phyloP scores from a whole-genome alignment of 1,284 basidiomycete genomes.

The Cryptococcus sp. region DNA sequence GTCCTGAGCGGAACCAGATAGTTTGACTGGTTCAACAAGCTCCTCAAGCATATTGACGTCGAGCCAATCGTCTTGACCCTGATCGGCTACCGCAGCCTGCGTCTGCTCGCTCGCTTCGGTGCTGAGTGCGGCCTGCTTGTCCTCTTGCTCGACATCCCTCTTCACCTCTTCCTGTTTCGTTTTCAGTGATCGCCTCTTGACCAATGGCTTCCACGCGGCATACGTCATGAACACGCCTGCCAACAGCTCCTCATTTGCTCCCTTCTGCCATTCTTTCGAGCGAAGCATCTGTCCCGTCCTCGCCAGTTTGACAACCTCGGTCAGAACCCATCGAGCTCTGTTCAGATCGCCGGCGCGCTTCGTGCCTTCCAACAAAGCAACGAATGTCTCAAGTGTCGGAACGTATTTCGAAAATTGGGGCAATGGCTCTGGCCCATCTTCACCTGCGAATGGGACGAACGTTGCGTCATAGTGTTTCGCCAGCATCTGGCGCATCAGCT shows the following conservation, averaged over 20 bases:
- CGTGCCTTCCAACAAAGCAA: conserved; percentile 82
- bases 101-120: neutral
- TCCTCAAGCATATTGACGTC: conserved; percentile 17
- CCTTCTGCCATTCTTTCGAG: conserved; percentile 18
- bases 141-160: conserved; percentile 3
- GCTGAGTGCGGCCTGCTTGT: conserved; percentile 8
- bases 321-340: conserved; percentile 85
- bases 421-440: conserved; percentile 7
- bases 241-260: conserved; percentile 73
- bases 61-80: conserved; percentile 8
- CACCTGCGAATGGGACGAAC: conserved; percentile 34
- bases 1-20: neutral
- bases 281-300: conserved; percentile 15
- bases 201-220: conserved; percentile 67
- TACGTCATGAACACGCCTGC: conserved; percentile 86
- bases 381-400: conserved; percentile 73
- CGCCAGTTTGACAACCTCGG: conserved; percentile 68
- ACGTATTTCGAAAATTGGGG: conserved; percentile 34
- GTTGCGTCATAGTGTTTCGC: conserved; percentile 61
- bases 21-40: conserved; percentile 5
- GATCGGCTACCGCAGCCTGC: conserved; percentile 1
- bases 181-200: conserved; percentile 27
- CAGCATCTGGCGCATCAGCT: conserved; percentile 78
- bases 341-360: conserved; percentile 82
- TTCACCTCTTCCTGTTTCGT: conserved; percentile 21